A percentile compares a stretch with the other conserved stretches of the same genome.
Evolutionary conservation across 768 basidiomycete species (phyloP).

Genomic region (Leucocoprinus birnbaumii): DNA sequence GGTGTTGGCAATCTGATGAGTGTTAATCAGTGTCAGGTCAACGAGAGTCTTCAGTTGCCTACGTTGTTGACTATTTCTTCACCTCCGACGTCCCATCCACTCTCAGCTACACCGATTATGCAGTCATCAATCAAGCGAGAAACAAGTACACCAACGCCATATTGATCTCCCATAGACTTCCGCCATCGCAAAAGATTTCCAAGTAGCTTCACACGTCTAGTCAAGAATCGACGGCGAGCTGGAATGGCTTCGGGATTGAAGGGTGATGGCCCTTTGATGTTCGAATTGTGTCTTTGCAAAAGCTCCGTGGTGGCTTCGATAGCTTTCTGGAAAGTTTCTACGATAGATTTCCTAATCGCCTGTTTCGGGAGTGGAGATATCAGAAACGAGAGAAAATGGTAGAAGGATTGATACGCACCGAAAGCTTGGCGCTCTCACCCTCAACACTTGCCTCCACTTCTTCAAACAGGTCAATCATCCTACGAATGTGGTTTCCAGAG

Average conservation of each 20-base stretch:
- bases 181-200: conserved; percentile 75
- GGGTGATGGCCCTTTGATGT: conserved; percentile 28
- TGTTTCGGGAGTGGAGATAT: conserved; percentile 22
- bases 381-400: not conserved
- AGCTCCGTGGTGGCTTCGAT: conserved; percentile 48
- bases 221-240: conserved; percentile 68
- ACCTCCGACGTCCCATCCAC: conserved; percentile 88
- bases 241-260: conserved; percentile 79
- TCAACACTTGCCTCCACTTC: conserved; percentile 78
- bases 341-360: conserved; percentile 56
- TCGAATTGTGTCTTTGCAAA: conserved; percentile 46
- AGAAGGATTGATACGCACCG: conserved; percentile 37
- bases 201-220: conserved; percentile 67
- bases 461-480: conserved; percentile 73
- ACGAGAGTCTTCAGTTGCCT: conserved; percentile 16
- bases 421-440: conserved; percentile 55
- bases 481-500: conserved; percentile 58
- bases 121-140: conserved; percentile 54
- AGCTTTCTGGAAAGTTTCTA: conserved; percentile 49
- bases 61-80: conserved; percentile 63
- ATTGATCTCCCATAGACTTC: conserved; percentile 62
- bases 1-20: conserved; percentile 30
- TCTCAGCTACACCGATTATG: conserved; percentile 64
- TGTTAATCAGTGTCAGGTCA: conserved; percentile 14
- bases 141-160: conserved; percentile 52